Conservation (phyloP, 2,329 filamentous ascomycete genomes). For the Zymoseptoria crescenta region DNA sequence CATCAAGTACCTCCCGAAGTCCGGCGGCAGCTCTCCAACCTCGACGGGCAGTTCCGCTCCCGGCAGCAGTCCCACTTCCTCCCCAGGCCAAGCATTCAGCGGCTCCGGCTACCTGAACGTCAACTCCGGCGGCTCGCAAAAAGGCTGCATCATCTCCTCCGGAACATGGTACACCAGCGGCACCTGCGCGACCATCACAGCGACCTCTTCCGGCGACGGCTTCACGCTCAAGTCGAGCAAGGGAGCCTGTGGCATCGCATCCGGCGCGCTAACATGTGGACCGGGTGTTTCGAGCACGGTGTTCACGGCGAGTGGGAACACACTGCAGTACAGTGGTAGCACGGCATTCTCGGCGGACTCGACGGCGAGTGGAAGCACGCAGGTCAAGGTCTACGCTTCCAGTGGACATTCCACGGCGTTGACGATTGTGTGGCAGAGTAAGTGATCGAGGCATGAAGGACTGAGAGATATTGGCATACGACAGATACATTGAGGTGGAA, state of each 20-base stretch:
- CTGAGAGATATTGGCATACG: no score
- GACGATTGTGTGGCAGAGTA: slow-evolving; percentile 33
- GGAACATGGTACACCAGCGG: slow-evolving; percentile 62
- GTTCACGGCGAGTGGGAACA: slow-evolving; percentile 33
- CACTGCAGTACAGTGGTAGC: slow-evolving; percentile 33
- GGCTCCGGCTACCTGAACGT: slow-evolving; percentile 56
- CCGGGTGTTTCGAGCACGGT: slow-evolving; percentile 37
- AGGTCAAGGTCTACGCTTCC: slow-evolving; percentile 37
- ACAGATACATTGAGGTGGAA: neutral
- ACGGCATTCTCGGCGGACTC: slow-evolving; percentile 38
- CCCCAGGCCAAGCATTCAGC: slow-evolving; percentile 38
- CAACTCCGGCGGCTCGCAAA: slow-evolving; percentile 38
- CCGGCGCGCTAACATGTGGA: slow-evolving; percentile 49
- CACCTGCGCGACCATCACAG: slow-evolving; percentile 60
- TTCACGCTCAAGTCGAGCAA: slow-evolving; percentile 54
- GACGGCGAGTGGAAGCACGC: slow-evolving; percentile 36
- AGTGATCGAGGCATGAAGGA: slow-evolving; percentile 1
- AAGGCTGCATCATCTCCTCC: slow-evolving; percentile 59
- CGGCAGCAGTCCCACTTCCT: slow-evolving; percentile 27
- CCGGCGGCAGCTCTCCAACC: slow-evolving; percentile 20
- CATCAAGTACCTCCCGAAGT: slow-evolving; percentile 59
- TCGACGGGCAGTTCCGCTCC: slow-evolving; percentile 25
- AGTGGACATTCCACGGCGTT: slow-evolving; percentile 27
- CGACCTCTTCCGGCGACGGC: slow-evolving; percentile 37
- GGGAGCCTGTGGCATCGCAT: slow-evolving; percentile 50